Percentiles rank a stretch among this genome's conserved stretches.
Conservation (phyloP, 345 rosid genomes). For the Melaleuca alternifolia region DNA sequence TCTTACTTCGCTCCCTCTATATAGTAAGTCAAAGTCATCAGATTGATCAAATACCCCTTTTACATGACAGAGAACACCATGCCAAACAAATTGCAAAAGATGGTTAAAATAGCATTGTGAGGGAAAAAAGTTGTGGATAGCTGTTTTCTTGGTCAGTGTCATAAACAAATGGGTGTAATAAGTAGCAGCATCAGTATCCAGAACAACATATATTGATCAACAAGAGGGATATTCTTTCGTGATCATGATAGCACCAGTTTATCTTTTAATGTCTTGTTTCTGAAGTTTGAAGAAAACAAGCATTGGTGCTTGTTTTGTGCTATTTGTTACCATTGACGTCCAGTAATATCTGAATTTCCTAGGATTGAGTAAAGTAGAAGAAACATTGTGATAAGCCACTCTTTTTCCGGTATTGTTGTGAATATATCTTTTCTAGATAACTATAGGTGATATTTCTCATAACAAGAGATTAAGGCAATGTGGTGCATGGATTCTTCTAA, state of each 20-base stretch:
- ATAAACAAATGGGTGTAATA: background rate
- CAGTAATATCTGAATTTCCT: background rate
- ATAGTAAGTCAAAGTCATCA: background rate
- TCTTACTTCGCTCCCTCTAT: background rate
- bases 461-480: background rate
- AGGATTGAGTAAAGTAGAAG: background rate
- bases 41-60: background rate
- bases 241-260: background rate
- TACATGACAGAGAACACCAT: background rate
- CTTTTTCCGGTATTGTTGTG: background rate
- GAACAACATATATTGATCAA: background rate
- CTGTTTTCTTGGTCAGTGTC: background rate
- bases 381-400: background rate
- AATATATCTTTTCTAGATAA: background rate
- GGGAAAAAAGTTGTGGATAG: background rate
- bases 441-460: background rate
- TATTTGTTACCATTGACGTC: background rate
- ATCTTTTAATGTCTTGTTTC: background rate
- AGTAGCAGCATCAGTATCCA: background rate
- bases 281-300: background rate
- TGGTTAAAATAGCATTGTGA: background rate
- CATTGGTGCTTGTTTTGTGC: background rate
- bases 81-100: background rate
- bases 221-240: background rate
- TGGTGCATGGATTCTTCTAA: background rate